Base-by-base conservation (phyloP, 345 rosid species). In the Moricandia moricandioides region DNA sequence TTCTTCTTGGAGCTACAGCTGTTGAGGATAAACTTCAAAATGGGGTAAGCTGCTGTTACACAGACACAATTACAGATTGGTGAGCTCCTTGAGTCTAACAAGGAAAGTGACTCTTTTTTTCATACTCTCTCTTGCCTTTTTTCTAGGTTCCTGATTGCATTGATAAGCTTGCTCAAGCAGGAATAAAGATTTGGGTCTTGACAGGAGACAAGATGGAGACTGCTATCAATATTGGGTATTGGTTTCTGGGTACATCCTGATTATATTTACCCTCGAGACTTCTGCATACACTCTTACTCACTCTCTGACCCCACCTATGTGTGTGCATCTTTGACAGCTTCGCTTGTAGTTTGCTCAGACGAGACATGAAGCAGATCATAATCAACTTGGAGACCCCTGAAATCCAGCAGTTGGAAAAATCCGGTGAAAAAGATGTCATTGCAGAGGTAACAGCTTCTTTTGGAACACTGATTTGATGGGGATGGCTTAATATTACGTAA, bases 181-280 rank as follows among this genome's bases (percentile, higher is more conserved):
- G 98, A 75, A 94, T 91, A 67, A 94, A 91, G 82, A 86, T 94
- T 63, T 94, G 98, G 98, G 96, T 94, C 64, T 82, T 94, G 87
- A 94, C 97, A 4, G 98, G 98, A 73, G 98, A 94, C 85, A 94
- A 94, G 85, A 91, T 94, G 97, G 98, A 94, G 85, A 94, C 98
- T 40, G 98, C 97, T 73, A 94, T 94, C 85, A 94, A 94, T 81
- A 94, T 94, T 77, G 98, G 98, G 97, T 94, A 87, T 39, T 77
- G 60, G 56, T 34, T 64, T 49, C 61, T 27, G 34, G 64, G 29
- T 52, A 18, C 52, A 4, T 37, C 65, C 18, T 54, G 59, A 27
- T 54, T 24, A 43, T 54, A 56, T 26, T 7, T 55, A 60, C 65
- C 39, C 55, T 24, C 13, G 24, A 62, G 55, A 17, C 65, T 58